A percentile compares a stretch with the other conserved stretches of the same genome.
Conservation (phyloP, 331 rosid species). For the Phaseolus coccineus region DNA sequence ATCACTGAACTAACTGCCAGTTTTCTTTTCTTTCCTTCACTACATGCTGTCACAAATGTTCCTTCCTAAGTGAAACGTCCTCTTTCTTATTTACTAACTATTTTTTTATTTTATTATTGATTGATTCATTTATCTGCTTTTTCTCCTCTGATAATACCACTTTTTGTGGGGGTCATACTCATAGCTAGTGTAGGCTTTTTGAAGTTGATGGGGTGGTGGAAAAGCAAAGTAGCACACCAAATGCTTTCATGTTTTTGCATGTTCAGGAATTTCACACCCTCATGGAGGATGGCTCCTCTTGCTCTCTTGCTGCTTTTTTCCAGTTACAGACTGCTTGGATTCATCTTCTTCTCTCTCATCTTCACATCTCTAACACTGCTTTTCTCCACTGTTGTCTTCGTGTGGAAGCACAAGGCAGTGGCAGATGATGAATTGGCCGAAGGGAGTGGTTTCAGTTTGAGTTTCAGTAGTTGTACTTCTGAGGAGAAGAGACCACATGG, state of each 20-base stretch:
- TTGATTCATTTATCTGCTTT: constrained; percentile 14
- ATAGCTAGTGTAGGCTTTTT: constrained; percentile 44
- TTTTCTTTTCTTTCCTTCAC: not conserved
- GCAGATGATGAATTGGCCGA: not conserved
- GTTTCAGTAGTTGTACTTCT: not conserved
- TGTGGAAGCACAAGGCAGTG: constrained; percentile 46
- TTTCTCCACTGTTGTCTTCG: constrained; percentile 55
- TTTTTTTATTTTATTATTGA: not conserved
- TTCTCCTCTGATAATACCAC: constrained; percentile 36
- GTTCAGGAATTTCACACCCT: constrained; percentile 57
- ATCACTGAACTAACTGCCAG: not conserved
- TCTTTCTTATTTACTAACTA: not conserved
- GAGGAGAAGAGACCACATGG: constrained; percentile 24
- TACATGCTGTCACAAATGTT: not conserved
- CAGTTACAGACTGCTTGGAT: constrained; percentile 51
- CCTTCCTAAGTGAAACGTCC: not conserved
- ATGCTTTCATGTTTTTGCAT: constrained; percentile 62
- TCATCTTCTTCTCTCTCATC: constrained; percentile 56
- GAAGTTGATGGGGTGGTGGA: constrained; percentile 56
- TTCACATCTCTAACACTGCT: constrained; percentile 54
- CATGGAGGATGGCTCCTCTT: constrained; percentile 68
- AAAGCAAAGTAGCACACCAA: constrained; percentile 54
- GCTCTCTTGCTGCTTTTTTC: constrained; percentile 56
- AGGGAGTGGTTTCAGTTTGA: constrained; percentile 29
- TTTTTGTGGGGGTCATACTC: constrained; percentile 41